Percentiles rank a stretch among this genome's conserved stretches.
These are phyloP conservation scores for Mycena latifolia DNA, from an alignment of 768 basidiomycete species.

Conservation along the genomic window DNA sequence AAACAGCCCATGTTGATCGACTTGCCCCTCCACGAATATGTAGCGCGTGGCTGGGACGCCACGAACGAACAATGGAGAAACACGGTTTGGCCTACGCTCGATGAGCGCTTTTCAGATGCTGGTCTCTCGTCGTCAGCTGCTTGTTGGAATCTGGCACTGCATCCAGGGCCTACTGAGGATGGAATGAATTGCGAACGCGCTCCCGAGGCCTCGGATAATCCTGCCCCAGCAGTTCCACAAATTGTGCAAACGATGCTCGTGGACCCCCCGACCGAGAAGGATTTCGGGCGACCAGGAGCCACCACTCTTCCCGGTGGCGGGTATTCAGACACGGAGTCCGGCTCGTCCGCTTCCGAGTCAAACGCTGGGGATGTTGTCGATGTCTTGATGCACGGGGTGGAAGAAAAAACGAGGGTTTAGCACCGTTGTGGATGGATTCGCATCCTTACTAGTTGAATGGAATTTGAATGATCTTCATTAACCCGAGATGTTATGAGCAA, in stretches of 20 bases:
- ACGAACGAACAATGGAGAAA: slow-evolving; percentile 18
- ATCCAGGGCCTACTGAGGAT: not conserved
- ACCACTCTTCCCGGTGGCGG: too few species aligned
- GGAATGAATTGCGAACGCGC: not conserved
- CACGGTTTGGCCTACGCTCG: slow-evolving; percentile 8
- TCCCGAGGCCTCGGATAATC: not conserved
- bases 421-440: too few species aligned
- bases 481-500: too few species aligned
- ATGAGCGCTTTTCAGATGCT: slow-evolving; percentile 1
- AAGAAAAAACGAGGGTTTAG: too few species aligned
- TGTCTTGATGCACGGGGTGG: too few species aligned
- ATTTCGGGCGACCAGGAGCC: not conserved
- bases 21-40: slow-evolving; percentile 20
- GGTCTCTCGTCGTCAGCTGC: not conserved
- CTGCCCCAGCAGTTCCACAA: not conserved
- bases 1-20: not conserved
- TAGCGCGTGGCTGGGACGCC: slow-evolving; percentile 16
- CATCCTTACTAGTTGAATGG: too few species aligned
- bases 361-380: too few species aligned
- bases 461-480: too few species aligned
- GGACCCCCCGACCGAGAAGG: not conserved
- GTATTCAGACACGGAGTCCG: not conserved
- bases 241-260: not conserved
- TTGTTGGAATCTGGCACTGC: not conserved
- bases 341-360: not conserved